Base-by-base conservation (phyloP, 2,329 filamentous ascomycete species). In the Juglanconis sp. region DNA sequence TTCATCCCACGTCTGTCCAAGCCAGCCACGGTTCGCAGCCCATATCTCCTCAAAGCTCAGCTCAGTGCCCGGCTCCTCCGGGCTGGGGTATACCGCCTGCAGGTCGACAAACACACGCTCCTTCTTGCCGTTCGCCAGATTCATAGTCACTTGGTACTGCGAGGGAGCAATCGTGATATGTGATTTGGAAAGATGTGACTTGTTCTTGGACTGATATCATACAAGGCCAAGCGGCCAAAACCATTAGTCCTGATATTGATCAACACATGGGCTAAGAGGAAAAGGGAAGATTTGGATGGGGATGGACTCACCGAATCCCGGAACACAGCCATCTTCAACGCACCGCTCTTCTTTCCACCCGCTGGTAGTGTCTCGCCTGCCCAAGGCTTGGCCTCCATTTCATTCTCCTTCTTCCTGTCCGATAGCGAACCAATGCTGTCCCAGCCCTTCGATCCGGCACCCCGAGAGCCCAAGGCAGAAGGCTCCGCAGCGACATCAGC, bases 191-290 rank as follows among this genome's bases (percentile, higher is more conserved):
- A 87, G 81, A 77, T 84, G 83, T 70, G 81, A 77, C 75, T 79
- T 71, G 75, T 79, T 84, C 74, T 80, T 71, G 75, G 79, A 84
- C 85, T 87, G 80, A 71, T 79, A 73, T 71, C 76, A 82, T 85
- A 83, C 75, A 82, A 73, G 52, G 56, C 61, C 61, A 56, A 77
- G 70, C 72, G 73, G 77, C 61, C 67, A 57, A 65, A 85, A 73
- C 72, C 81, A 94, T 97, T 96, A 97, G 93, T 96, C 92, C 93
- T 97, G 61, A 85, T 85, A 81, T 84, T 87, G 82, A 92, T 95
- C 91, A 95, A 95, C 85, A 92, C 81, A 74, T 82, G 83, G 80
- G 72, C 76, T 72, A 68, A 75, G 73, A 72, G 67, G 70, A 67
- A 65, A 67, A 65, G 67, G 65, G 65, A 66, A 67, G 71, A 72